Conservation (phyloP, 1,284 basidiomycete species). For the Leccinum pachyderme region DNA sequence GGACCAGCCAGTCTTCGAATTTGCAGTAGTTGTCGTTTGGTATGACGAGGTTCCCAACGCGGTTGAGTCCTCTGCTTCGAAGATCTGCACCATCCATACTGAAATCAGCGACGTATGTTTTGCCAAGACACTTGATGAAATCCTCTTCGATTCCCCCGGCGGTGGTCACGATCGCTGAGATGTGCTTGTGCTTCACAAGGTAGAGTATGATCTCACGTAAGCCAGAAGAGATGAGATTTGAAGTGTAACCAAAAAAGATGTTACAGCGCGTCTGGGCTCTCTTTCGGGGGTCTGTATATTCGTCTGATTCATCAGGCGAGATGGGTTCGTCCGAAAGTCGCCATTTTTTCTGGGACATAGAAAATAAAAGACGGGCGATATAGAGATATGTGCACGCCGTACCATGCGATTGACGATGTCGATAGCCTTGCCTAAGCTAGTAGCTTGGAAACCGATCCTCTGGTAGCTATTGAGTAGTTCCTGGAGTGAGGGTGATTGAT, state of each 20-base stretch:
- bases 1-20: conserved; percentile 98
- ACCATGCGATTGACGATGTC: conserved; percentile 92
- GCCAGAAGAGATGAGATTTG: conserved; percentile 97
- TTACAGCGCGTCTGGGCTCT: conserved; percentile 74
- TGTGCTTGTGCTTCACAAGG: conserved; percentile 91
- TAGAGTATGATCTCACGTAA: conserved; percentile 91
- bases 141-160: conserved; percentile 99
- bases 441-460: conserved; percentile 95
- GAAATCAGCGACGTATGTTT: conserved; percentile 95
- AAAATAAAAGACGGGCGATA: conserved; percentile 7
- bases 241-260: conserved; percentile 97
- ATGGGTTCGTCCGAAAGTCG: conserved; percentile 79
- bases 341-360: conserved; percentile 64
- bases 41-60: conserved; percentile 96
- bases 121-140: conserved; percentile 97
- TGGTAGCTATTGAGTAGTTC: conserved; percentile 79
- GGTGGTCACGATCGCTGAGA: conserved; percentile 92
- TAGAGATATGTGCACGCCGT: conserved; percentile 21
- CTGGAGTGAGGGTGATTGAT: conserved; percentile 65
- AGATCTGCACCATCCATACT: conserved; percentile 88
- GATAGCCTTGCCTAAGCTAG: conserved; percentile 85
- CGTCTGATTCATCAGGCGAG: conserved; percentile 64
- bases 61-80: conserved; percentile 88
- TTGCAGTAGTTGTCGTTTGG: conserved; percentile 99
- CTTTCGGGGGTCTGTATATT: conserved; percentile 55